These are phyloP conservation scores for Stipa capillata DNA, from an alignment of 176 grass and related monocot genomes.

Conservation along the genomic window DNA sequence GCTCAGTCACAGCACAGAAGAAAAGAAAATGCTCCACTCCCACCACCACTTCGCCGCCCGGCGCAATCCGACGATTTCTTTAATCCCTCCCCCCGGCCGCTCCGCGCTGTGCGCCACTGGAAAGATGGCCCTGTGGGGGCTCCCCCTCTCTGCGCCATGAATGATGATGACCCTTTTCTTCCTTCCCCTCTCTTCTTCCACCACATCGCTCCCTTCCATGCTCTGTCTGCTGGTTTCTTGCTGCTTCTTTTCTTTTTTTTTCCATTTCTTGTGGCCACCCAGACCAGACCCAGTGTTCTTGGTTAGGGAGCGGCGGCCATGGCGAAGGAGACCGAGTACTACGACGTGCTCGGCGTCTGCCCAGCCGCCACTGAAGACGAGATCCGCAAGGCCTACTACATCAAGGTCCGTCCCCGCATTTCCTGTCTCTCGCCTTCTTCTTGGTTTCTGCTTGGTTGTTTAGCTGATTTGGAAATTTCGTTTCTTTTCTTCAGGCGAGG, in stretches of 20 bases:
- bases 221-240: not conserved
- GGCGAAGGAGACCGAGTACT: conserved; percentile 97
- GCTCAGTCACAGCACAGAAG: not conserved
- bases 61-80: conserved; percentile 21
- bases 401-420: conserved; percentile 44
- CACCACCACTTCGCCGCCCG: conserved; percentile 7
- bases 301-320: conserved; percentile 31
- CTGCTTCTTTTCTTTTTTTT: too few species aligned
- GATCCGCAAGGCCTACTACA: conserved; percentile 96
- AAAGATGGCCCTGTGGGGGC: conserved; percentile 45
- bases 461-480: not conserved
- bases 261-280: not conserved
- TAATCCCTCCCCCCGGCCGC: conserved; percentile 1
- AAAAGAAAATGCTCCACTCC: not conserved
- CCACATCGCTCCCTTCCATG: too few species aligned
- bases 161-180: conserved; percentile 17
- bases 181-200: not conserved
- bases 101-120: conserved; percentile 37
- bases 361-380: conserved; percentile 74
- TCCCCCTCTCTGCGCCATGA: conserved; percentile 26
- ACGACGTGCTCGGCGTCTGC: conserved; percentile 74
- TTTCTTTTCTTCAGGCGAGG: conserved; percentile 37
- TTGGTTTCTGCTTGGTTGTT: not conserved
- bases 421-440: too few species aligned
- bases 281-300: too few species aligned